Evolutionary conservation across 305 asterid species (phyloP).

Genomic region (Fraxinus albicans): DNA sequence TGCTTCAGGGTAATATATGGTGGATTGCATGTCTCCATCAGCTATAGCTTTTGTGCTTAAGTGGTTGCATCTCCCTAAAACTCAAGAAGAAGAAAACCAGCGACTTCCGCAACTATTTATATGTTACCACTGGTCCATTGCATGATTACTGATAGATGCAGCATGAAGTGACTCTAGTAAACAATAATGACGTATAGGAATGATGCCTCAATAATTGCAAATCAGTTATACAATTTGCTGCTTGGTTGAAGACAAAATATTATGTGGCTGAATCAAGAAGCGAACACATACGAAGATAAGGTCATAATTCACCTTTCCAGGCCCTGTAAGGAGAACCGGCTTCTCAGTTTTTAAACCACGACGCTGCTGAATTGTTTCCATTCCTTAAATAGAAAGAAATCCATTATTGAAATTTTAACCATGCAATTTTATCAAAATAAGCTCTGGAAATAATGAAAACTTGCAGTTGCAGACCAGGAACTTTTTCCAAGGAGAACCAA

Average conservation of each 20-base stretch:
- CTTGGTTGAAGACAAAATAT: background rate
- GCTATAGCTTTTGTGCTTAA: background rate
- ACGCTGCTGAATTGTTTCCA: slow-evolving; percentile 79
- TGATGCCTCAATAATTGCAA: background rate
- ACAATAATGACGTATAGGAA: background rate
- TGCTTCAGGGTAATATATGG: background rate
- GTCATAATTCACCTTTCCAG: slow-evolving; percentile 67
- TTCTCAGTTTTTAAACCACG: slow-evolving; percentile 73
- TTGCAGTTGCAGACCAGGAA: background rate
- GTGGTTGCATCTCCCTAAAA: background rate
- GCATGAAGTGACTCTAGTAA: background rate
- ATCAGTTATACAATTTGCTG: background rate
- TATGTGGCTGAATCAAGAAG: background rate
- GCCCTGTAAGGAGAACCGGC: slow-evolving; percentile 91
- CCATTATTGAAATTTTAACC: slow-evolving; percentile 4
- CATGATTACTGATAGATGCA: background rate
- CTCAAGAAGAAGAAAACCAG: background rate
- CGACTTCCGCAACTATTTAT: background rate
- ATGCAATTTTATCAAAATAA: background rate
- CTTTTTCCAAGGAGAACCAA: background rate
- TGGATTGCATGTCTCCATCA: background rate
- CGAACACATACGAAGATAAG: background rate
- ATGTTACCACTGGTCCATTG: background rate
- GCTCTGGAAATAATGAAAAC: background rate
- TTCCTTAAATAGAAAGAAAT: slow-evolving; percentile 43